Percentiles rank a stretch among this genome's conserved stretches.
These are phyloP conservation scores for Flaveria bidentis DNA, from an alignment of 129 eudicot genomes.

Conservation along the genomic window DNA sequence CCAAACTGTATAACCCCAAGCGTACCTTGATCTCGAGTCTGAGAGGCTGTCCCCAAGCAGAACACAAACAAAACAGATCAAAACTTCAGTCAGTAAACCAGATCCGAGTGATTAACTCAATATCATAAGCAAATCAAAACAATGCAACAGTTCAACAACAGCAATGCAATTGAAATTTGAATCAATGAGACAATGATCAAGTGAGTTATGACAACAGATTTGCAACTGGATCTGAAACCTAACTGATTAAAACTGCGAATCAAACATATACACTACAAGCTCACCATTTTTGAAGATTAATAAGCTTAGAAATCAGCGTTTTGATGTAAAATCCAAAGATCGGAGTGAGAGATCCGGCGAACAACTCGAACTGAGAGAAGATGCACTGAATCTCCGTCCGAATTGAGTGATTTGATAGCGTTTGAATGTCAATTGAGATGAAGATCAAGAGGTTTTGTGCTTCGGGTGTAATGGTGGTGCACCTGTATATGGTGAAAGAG, in stretches of 20 bases:
- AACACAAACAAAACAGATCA: constrained; percentile 31
- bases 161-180: constrained; percentile 7
- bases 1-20: background rate
- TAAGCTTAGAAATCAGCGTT: background rate
- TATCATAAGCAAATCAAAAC: constrained; percentile 23
- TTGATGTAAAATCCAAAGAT: constrained; percentile 40
- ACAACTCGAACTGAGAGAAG: constrained; percentile 13
- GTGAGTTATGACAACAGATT: background rate
- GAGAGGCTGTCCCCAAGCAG: constrained; percentile 64
- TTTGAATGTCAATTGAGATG: constrained; percentile 13
- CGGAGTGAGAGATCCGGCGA: constrained; percentile 45
- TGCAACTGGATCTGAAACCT: constrained; percentile 47
- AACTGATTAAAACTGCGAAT: constrained; percentile 19
- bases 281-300: constrained; percentile 50
- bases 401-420: constrained; percentile 31
- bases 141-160: constrained; percentile 16
- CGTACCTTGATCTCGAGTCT: constrained; percentile 95
- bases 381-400: constrained; percentile 27
- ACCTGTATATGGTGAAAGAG: constrained; percentile 24
- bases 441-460: constrained; percentile 35
- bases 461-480: constrained; percentile 18
- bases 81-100: constrained; percentile 39
- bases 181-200: constrained; percentile 29
- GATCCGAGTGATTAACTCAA: constrained; percentile 43
- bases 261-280: constrained; percentile 22